These are phyloP conservation scores for Sonneratia caseolaris DNA, from an alignment of 345 rosid genomes.

Conservation along the genomic window DNA sequence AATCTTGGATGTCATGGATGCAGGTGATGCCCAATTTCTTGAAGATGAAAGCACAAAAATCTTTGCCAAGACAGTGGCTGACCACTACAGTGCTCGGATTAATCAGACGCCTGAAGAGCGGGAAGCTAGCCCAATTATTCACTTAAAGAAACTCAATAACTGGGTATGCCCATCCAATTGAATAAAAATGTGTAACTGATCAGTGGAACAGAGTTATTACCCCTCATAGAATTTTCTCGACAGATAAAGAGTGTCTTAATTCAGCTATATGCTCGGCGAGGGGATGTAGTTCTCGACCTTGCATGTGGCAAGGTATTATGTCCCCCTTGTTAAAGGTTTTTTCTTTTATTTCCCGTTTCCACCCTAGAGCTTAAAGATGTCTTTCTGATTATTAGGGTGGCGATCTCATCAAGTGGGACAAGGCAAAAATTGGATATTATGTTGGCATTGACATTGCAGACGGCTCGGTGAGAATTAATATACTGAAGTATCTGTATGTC, in stretches of 20 bases:
- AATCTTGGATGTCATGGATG: conserved; percentile 13
- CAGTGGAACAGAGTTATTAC: background rate
- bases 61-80: conserved; percentile 71
- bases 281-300: conserved; percentile 93
- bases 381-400: conserved; percentile 54
- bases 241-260: conserved; percentile 97
- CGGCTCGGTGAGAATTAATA: conserved; percentile 63
- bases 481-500: background rate
- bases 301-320: conserved; percentile 82
- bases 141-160: conserved; percentile 87
- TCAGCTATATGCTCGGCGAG: conserved; percentile 77
- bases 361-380: background rate
- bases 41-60: conserved; percentile 58
- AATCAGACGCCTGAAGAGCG: conserved; percentile 93
- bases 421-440: conserved; percentile 82
- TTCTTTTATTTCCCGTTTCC: conserved; percentile 1
- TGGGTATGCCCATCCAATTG: conserved; percentile 44
- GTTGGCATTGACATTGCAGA: conserved; percentile 98
- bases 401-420: conserved; percentile 98
- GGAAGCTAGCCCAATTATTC: conserved; percentile 97
- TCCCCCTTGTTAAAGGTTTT: background rate
- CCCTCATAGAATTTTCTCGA: conserved; percentile 5
- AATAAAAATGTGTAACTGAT: background rate
- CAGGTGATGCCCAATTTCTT: conserved; percentile 55
- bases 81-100: conserved; percentile 93